Evolutionary conservation across 768 basidiomycete genomes (phyloP).

Genomic region (Termitomyces sp.): DNA sequence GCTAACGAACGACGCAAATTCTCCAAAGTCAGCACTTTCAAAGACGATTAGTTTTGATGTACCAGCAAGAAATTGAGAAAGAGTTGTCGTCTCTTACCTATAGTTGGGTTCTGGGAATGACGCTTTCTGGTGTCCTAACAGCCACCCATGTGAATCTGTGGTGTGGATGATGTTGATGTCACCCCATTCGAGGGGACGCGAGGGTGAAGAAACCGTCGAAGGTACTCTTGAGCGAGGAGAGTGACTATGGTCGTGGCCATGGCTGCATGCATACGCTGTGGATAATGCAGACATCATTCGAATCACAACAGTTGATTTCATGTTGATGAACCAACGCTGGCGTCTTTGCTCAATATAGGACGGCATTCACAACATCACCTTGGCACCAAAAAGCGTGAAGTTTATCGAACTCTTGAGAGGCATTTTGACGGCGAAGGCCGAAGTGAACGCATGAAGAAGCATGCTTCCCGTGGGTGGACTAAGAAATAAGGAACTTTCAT

Average conservation of each 20-base stretch:
- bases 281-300: neutral
- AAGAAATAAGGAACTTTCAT: neutral
- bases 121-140: conserved; percentile 77
- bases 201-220: conserved; percentile 48
- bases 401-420: neutral
- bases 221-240: conserved; percentile 27
- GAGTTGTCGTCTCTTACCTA: conserved; percentile 27
- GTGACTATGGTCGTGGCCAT: conserved; percentile 23
- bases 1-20: conserved; percentile 15
- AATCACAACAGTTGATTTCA: neutral
- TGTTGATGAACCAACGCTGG: neutral
- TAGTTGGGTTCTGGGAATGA: conserved; percentile 75
- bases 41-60: neutral
- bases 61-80: neutral
- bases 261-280: neutral
- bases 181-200: conserved; percentile 74
- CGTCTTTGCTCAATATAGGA: neutral
- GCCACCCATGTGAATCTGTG: conserved; percentile 69
- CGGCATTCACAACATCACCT: neutral
- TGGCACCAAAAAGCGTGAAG: neutral
- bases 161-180: conserved; percentile 85
- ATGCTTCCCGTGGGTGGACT: neutral
- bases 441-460: neutral
- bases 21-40: conserved; percentile 27
- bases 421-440: neutral